Evolutionary conservation across 345 rosid genomes (phyloP), one percentile per base, ranked within the genome.

Genomic region (Citrus australasica): DNA sequence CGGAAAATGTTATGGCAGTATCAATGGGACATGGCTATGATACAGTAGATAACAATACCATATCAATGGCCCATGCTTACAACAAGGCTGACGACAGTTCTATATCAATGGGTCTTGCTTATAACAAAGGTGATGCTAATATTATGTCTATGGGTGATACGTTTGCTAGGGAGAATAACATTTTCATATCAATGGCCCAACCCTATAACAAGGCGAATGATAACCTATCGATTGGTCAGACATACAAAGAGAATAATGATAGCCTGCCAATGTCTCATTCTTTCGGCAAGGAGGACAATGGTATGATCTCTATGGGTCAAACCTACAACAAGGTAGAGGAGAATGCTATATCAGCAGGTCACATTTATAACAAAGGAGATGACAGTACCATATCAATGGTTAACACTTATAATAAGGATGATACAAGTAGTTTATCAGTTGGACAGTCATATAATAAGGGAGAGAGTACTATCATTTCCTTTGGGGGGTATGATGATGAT

Each of bases 381-480:
- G 83, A 78, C 48, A 69, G 80, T 77, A 37, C 78, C 7, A 48
- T 76, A 58, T 78, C 81, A 48, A 67, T 84, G 71, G 79, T 81
- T 35, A 87, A 85, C 69, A 64, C 71, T 37, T 85, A 82, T 67
- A 71, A 69, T 76, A 80, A 78, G 66, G 82, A 76, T 22, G 87
- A 85, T 22, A 77, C 62, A 69, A 75, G 61, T 65, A 82, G 40
- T 79, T 40, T 83, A 59, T 78, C 86, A 13, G 60, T 83, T 51
- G 79, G 79, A 62, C 91, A 82, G 69, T 81, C 87, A 46, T 88
- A 67, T 83, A 82, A 53, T 75, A 85, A 81, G 73, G 90, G 94
- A 38, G 89, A 89, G 81, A 86, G 91, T 79, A 86, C 90, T 60
- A 91, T 91, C 16, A 91, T 91, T 71, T 89, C 91, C 55, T 89